phyloP scores from a whole-genome alignment of 1,284 basidiomycete species.

The Limonomyces culmigenus region DNA sequence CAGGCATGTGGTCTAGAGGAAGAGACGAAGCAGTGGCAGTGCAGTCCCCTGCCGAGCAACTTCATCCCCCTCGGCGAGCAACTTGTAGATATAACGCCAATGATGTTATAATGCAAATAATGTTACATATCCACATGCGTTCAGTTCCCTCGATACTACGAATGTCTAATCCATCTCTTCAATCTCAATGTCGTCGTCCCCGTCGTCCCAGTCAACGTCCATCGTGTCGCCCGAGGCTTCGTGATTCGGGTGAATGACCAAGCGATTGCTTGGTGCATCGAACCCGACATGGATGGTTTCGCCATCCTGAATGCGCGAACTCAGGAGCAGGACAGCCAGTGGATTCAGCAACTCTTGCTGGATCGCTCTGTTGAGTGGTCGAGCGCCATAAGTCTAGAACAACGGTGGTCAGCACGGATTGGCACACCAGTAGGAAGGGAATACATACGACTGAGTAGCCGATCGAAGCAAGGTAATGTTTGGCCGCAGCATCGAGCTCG shows the following conservation, averaged over 20 bases:
- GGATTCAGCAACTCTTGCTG: slow-evolving; percentile 91
- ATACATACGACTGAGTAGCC: slow-evolving; percentile 70
- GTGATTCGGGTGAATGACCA: slow-evolving; percentile 80
- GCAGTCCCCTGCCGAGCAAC: too few species aligned
- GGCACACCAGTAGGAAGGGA: too few species aligned
- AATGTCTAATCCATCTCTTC: slow-evolving; percentile 58
- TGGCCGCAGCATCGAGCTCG: slow-evolving; percentile 60
- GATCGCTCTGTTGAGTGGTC: slow-evolving; percentile 84
- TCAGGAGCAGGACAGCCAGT: slow-evolving; percentile 74
- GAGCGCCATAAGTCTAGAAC: slow-evolving; percentile 91
- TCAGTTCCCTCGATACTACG: too few species aligned
- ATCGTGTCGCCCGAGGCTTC: slow-evolving; percentile 37
- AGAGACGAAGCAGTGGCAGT: too few species aligned
- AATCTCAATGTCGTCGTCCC: slow-evolving; percentile 45
- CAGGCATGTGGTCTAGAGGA: too few species aligned
- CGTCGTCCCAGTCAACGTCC: slow-evolving; percentile 41
- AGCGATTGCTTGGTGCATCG: slow-evolving; percentile 70
- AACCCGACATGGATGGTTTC: slow-evolving; percentile 67
- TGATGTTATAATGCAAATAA: too few species aligned
- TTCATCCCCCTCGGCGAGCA: too few species aligned
- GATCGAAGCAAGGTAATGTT: slow-evolving; percentile 68
- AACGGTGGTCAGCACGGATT: too few species aligned
- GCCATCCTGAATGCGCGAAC: slow-evolving; percentile 70
- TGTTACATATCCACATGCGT: too few species aligned
- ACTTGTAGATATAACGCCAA: too few species aligned